Base-by-base conservation (phyloP, 495 filamentous ascomycete species). In the Lichenothelia convexa region DNA sequence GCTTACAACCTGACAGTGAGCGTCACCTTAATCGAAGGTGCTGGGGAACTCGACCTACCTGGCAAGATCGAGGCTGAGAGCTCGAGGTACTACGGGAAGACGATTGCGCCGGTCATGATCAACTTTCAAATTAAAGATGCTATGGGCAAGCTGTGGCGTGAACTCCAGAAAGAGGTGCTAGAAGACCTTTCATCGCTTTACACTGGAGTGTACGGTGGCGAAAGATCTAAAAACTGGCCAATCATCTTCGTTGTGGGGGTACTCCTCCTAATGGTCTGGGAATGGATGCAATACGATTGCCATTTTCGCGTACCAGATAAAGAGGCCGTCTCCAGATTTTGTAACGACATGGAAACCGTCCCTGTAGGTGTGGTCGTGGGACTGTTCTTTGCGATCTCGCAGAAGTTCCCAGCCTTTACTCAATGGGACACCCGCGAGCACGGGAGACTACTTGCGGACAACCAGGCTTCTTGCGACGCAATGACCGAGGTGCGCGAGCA, bases 111-210 rank as follows among this genome's bases (percentile, higher is more conserved):
- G 2, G 82, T 93, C 43, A 89, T 93, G 84, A 87, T 93, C 71
- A 93, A 93, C 63, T 93, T 93, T 70, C 81, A 93, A 61, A 78
- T 93, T 59, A 93, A 93, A 67, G 81, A 74, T 51, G 85, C 85
- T 32, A 73, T 93, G 64, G 84, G 82, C 21, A 80, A 82, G 48
- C 84, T 92, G 80, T 93, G 85, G 85, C 82, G 85, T 41, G 85
- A 91, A 55, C 62, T 93, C 30, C 82, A 91, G 56, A 91, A 91
- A 61, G 85, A 93, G 42, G 77, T 93, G 30, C 63, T 93, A 9
- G 85, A 91, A 59, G 84, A 93, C 62, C 71, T 93, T 1, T 93
- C 85, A 0, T 55, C 69, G 1, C 70, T 93, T 17, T 93, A 92
- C 62, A 87, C 80, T 8, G 85, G 81, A 46, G 84, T 93, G 20